phyloP scores from a whole-genome alignment of 495 filamentous ascomycete genomes.

The Annulohypoxylon nitens region DNA sequence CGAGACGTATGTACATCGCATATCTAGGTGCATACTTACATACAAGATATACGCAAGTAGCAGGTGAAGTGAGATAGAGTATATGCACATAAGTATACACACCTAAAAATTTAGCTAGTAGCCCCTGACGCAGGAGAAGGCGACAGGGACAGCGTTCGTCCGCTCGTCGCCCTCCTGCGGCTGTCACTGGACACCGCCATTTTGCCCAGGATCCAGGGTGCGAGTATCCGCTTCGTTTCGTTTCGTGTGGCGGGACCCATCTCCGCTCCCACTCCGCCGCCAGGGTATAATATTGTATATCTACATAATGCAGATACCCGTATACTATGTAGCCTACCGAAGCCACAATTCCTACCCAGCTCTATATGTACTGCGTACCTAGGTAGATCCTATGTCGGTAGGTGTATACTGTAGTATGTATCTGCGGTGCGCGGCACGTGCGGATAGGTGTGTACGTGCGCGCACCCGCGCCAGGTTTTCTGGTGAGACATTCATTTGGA shows the following conservation, averaged over 20 bases:
- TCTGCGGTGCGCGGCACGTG: not conserved
- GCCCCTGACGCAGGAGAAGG: conserved; percentile 34
- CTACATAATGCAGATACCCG: not conserved
- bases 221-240: conserved; percentile 31
- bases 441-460: not conserved
- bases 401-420: conserved; percentile 16
- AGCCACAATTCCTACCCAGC: conserved; percentile 5
- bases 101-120: not conserved
- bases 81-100: not conserved
- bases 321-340: not conserved
- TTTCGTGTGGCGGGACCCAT: conserved; percentile 36
- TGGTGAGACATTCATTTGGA: not conserved
- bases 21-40: not conserved
- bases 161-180: conserved; percentile 3
- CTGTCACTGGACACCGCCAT: not conserved
- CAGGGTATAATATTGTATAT: not conserved
- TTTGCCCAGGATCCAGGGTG: conserved; percentile 10
- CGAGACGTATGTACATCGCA: not conserved
- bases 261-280: not conserved
- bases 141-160: not conserved
- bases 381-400: not conserved
- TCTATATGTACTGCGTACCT: not conserved
- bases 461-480: not conserved
- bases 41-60: not conserved
- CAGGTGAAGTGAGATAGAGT: not conserved